Evolutionary conservation across 441 rosid genomes (phyloP).

Genomic region (Gossypium armourianum): DNA sequence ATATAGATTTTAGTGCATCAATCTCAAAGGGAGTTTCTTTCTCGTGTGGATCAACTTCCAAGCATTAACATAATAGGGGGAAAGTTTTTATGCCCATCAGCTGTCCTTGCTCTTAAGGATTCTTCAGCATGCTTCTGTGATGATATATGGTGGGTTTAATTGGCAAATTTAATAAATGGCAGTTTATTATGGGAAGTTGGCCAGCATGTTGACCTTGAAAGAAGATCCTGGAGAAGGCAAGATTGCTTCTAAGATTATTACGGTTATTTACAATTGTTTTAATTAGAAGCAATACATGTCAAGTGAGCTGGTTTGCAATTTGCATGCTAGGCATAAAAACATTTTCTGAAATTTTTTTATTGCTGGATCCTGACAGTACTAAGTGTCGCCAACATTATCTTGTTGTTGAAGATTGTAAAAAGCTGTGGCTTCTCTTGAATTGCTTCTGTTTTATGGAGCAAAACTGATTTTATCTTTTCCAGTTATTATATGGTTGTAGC

Average conservation of each 20-base stretch:
- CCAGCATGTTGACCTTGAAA: conserved; percentile 3
- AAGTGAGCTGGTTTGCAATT: background rate
- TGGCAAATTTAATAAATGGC: background rate
- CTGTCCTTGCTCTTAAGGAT: background rate
- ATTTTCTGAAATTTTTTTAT: background rate
- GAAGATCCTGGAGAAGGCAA: background rate
- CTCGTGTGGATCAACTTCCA: background rate
- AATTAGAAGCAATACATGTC: background rate
- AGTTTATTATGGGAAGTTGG: background rate
- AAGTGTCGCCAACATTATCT: background rate
- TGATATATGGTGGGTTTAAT: background rate
- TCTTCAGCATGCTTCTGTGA: background rate
- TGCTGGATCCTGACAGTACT: conserved; percentile 5
- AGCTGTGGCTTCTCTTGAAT: background rate
- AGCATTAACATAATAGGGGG: background rate
- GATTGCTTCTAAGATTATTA: background rate
- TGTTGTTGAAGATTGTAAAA: background rate
- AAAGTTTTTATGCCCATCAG: background rate
- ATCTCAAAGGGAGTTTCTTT: background rate
- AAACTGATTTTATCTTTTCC: background rate
- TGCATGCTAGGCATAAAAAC: background rate
- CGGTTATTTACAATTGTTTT: background rate
- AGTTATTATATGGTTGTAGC: background rate
- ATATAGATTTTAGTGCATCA: background rate
- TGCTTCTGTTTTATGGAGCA: background rate